Percentiles rank a stretch among this genome's conserved stretches.
phyloP scores from a whole-genome alignment of 1,139 yeast genomes.

The Hemisphaericaspora xylofermentans region DNA sequence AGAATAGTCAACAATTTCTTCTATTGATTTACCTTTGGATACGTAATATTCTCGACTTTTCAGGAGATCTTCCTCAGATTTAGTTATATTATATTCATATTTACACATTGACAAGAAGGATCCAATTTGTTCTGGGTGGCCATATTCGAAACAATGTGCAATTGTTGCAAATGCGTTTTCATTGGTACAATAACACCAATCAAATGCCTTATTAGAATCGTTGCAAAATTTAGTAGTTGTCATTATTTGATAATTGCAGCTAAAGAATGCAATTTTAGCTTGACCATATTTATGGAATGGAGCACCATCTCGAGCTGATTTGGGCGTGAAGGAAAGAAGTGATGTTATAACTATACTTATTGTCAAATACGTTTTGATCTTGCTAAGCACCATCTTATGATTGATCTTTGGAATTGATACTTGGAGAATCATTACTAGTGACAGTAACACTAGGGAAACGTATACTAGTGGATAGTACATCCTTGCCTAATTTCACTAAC shows the following conservation, averaged over 20 bases:
- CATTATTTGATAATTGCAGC: slow-evolving; percentile 31
- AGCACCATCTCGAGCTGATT: slow-evolving; percentile 33
- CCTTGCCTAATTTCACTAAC: not conserved
- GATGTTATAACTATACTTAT: slow-evolving; percentile 21
- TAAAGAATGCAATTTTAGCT: slow-evolving; percentile 29
- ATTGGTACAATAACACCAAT: slow-evolving; percentile 30
- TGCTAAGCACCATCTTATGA: slow-evolving; percentile 13
- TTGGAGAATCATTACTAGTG: slow-evolving; percentile 17
- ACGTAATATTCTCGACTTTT: slow-evolving; percentile 42
- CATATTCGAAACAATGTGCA: slow-evolving; percentile 34
- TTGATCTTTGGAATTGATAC: slow-evolving; percentile 18
- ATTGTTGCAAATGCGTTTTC: slow-evolving; percentile 41
- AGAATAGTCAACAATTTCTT: slow-evolving; percentile 21
- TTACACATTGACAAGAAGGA: slow-evolving; percentile 29
- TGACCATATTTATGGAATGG: slow-evolving; percentile 34
- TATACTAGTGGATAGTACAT: slow-evolving; percentile 24
- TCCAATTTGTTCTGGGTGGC: slow-evolving; percentile 24
- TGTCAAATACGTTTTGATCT: slow-evolving; percentile 15
- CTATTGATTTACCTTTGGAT: slow-evolving; percentile 25
- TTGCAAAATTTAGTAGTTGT: slow-evolving; percentile 26
- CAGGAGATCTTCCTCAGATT: slow-evolving; percentile 31
- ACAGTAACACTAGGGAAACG: slow-evolving; percentile 17
- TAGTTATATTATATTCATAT: slow-evolving; percentile 21
- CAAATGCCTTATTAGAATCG: slow-evolving; percentile 11
- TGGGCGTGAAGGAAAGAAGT: slow-evolving; percentile 30